Percentiles rank a stretch among this genome's conserved stretches.
Evolutionary conservation across 1,139 yeast genomes (phyloP).

Genomic region (Lodderomyces parapsilosis): DNA sequence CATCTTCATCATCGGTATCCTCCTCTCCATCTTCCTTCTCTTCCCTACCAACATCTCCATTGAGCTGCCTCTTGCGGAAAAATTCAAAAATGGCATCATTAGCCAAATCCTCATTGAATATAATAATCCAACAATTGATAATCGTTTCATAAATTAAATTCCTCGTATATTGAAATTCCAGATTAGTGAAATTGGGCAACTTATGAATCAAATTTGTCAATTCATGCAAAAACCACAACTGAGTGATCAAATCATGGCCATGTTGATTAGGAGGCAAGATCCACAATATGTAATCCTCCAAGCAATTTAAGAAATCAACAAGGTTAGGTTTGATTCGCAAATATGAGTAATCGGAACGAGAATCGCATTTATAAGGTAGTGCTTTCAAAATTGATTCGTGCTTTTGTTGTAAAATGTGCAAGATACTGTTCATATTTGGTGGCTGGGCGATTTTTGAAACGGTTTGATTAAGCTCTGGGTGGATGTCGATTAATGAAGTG

Average conservation of each 20-base stretch:
- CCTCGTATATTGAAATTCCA: conserved; percentile 72
- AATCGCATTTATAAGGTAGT: conserved; percentile 76
- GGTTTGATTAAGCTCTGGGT: conserved; percentile 62
- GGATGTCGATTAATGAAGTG: conserved; percentile 49
- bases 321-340: conserved; percentile 73
- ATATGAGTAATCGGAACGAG: conserved; percentile 81
- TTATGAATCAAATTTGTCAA: conserved; percentile 64
- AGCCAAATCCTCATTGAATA: conserved; percentile 38
- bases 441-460: conserved; percentile 56
- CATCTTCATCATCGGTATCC: conserved; percentile 32
- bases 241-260: conserved; percentile 34
- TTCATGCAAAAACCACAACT: conserved; percentile 66
- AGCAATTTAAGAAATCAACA: conserved; percentile 72
- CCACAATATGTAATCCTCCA: conserved; percentile 76
- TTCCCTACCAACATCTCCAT: background rate
- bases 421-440: conserved; percentile 53
- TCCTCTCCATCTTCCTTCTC: conserved; percentile 17
- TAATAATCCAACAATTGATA: conserved; percentile 71
- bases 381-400: conserved; percentile 44
- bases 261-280: conserved; percentile 86
- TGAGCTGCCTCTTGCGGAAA: background rate
- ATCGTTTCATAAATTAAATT: conserved; percentile 78
- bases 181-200: conserved; percentile 70
- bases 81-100: conserved; percentile 10
- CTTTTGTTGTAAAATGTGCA: conserved; percentile 49